Conservation (phyloP, 148 eudicot genomes). For the Fagopyrum homotropicum region DNA sequence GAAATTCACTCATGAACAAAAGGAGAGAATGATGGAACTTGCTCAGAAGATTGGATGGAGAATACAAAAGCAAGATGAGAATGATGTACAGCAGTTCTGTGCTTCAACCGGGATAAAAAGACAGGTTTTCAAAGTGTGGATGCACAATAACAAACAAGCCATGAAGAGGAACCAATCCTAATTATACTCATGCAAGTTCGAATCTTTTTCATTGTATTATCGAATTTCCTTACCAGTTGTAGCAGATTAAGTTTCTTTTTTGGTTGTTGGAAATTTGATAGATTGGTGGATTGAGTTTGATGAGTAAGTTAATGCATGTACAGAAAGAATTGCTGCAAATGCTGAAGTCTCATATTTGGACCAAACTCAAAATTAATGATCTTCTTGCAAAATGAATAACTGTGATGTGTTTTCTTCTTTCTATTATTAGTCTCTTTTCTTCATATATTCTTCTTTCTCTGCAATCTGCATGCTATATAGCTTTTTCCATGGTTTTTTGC, state of each 20-base stretch:
- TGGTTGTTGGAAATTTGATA: background rate
- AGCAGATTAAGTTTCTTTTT: background rate
- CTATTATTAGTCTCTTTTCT: background rate
- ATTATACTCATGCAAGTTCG: background rate
- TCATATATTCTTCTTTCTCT: background rate
- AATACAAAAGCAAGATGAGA: constrained; percentile 51
- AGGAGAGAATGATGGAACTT: constrained; percentile 42
- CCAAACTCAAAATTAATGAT: background rate
- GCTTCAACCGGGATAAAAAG: constrained; percentile 39
- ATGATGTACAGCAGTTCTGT: constrained; percentile 33
- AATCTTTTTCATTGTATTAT: too few species aligned
- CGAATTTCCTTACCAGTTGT: too few species aligned
- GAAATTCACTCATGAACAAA: constrained; percentile 45
- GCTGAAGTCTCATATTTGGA: background rate
- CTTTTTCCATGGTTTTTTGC: too few species aligned
- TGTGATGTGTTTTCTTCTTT: background rate
- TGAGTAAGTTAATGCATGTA: constrained; percentile 1
- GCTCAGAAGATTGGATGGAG: constrained; percentile 48
- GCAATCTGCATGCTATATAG: background rate
- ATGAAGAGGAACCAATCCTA: constrained; percentile 31
- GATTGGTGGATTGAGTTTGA: constrained; percentile 1
- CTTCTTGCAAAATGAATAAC: background rate
- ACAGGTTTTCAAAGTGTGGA: constrained; percentile 62
- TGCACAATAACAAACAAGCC: constrained; percentile 59
- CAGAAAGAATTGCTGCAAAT: background rate